These are phyloP conservation scores for Phialophora verrucosa DNA, from an alignment of 2,329 filamentous ascomycete genomes.

Conservation along the genomic window DNA sequence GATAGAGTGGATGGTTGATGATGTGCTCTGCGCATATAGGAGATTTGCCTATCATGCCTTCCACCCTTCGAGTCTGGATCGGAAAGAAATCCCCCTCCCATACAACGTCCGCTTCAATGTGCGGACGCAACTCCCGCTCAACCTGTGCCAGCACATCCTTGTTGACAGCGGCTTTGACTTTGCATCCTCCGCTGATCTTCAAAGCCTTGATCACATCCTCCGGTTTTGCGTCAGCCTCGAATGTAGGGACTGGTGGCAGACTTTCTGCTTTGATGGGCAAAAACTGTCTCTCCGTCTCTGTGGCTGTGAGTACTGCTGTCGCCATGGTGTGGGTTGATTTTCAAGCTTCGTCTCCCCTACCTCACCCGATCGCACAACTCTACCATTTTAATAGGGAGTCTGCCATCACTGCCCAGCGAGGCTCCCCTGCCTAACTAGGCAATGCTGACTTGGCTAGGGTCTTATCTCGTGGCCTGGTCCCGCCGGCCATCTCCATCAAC, in stretches of 20 bases:
- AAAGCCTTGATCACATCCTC: slow-evolving; percentile 23
- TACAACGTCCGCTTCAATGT: slow-evolving; percentile 24
- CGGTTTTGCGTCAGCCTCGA: slow-evolving; percentile 14
- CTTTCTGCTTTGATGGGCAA: slow-evolving; percentile 26
- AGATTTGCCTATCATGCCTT: slow-evolving; percentile 26
- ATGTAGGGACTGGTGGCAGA: slow-evolving; percentile 25
- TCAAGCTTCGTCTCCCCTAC: no score
- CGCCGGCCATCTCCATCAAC: slow-evolving; percentile 18
- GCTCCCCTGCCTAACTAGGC: slow-evolving; percentile 18
- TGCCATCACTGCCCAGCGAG: neutral
- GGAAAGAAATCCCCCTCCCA: slow-evolving; percentile 35
- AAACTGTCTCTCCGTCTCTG: slow-evolving; percentile 12
- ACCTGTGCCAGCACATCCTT: slow-evolving; percentile 17
- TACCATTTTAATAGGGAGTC: slow-evolving; percentile 2
- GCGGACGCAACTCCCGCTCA: slow-evolving; percentile 21
- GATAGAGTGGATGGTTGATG: slow-evolving; percentile 42
- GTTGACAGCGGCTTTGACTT: slow-evolving; percentile 13
- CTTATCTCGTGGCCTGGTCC: slow-evolving; percentile 19
- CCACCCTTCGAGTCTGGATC: slow-evolving; percentile 30
- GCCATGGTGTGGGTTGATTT: slow-evolving; percentile 8
- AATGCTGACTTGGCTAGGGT: slow-evolving; percentile 4
- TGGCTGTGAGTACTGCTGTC: slow-evolving; percentile 17
- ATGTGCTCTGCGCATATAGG: slow-evolving; percentile 27
- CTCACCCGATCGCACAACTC: neutral
- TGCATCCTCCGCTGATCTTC: slow-evolving; percentile 20